Evolutionary conservation across 139 green algal genomes (phyloP), one percentile per base, ranked within the genome.

Genomic region (Pleodorina starrii): DNA sequence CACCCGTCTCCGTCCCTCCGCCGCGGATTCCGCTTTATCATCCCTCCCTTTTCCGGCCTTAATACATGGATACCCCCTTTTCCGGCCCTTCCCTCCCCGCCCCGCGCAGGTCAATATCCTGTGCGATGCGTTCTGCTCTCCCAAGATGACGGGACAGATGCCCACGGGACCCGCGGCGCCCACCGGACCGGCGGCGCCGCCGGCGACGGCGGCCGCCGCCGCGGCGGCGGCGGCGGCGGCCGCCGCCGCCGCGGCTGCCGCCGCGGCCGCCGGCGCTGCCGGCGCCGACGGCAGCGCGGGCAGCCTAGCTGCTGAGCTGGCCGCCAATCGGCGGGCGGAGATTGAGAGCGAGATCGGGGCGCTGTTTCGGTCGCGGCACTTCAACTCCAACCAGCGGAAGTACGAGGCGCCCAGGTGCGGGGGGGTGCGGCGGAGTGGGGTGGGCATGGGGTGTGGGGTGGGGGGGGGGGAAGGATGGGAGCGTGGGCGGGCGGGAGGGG

Each of bases 361-460:
- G 5, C 36, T 94, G 73, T 94, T 94, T 73, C 50, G 92, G 14
- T 85, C 89, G 29, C 87, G 86, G 9, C 87, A 94, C 73, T 96
- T 96, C 89, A 96, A 96, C 81, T 42, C 94, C 21, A 91, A 95
- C 85, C 76, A 90, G 36, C 80, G 91, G 16, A 91, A 88, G 25
- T 90, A 94, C 46, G 69, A 90, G 36, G 85, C 93, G 21, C 89
- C 91, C 16, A 90, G 93, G 71, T 95, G 69, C 19, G 76, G 3
- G n/a, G n/a, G n/a, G n/a, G n/a, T n/a, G n/a, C n/a, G n/a, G n/a
- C n/a, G n/a, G n/a, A n/a, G n/a, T n/a, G n/a, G n/a, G n/a, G n/a
- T n/a, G n/a, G n/a, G n/a, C n/a, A n/a, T n/a, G n/a, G n/a, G n/a
- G n/a, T n/a, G n/a, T n/a, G n/a, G n/a, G n/a, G n/a, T n/a, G n/a